A percentile compares a stretch with the other conserved stretches of the same genome.
These are phyloP conservation scores for Coniosporium apollinis DNA, from an alignment of 495 filamentous ascomycete genomes.

Conservation along the genomic window DNA sequence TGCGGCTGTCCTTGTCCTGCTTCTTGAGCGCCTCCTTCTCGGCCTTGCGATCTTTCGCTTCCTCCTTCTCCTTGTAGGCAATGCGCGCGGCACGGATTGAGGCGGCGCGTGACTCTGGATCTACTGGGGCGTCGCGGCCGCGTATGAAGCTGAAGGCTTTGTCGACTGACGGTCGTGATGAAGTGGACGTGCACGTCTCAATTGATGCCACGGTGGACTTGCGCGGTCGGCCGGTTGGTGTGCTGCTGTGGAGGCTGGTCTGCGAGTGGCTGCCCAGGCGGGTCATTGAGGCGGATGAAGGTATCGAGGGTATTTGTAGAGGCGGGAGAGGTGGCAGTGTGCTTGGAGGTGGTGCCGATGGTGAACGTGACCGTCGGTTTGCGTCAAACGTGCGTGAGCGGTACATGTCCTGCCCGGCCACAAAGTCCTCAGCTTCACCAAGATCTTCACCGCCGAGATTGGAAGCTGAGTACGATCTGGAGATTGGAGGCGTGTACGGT, in stretches of 20 bases:
- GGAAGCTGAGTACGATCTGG: conserved; percentile 35
- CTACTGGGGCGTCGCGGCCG: conserved; percentile 29
- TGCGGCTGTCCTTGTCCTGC: conserved; percentile 20
- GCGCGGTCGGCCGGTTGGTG: conserved; percentile 11
- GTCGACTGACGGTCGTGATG: conserved; percentile 39
- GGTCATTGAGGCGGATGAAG: conserved; percentile 30
- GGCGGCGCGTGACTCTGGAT: conserved; percentile 35
- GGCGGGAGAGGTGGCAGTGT: conserved; percentile 13
- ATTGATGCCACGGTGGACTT: conserved; percentile 14
- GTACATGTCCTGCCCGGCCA: conserved; percentile 11
- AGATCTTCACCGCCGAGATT: conserved; percentile 26
- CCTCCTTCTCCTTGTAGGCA: conserved; percentile 42
- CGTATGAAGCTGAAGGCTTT: conserved; percentile 34
- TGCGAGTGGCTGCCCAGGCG: conserved; percentile 33
- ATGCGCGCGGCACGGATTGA: conserved; percentile 28
- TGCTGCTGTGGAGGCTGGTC: conserved; percentile 29
- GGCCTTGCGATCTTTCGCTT: conserved; percentile 37
- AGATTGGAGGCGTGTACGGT: conserved; percentile 37
- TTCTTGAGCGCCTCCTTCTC: conserved; percentile 36
- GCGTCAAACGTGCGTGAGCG: conserved; percentile 11
- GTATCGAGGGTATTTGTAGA: conserved; percentile 20
- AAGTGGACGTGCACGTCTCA: conserved; percentile 29
- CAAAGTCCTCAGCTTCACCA: conserved; percentile 19
- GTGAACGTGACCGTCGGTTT: conserved; percentile 15
- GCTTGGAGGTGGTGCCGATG: conserved; percentile 17